Percentiles rank a stretch among this genome's conserved stretches.
Conservation (phyloP, 2,329 filamentous ascomycete genomes). For the Thielaviopsis euricoi region DNA sequence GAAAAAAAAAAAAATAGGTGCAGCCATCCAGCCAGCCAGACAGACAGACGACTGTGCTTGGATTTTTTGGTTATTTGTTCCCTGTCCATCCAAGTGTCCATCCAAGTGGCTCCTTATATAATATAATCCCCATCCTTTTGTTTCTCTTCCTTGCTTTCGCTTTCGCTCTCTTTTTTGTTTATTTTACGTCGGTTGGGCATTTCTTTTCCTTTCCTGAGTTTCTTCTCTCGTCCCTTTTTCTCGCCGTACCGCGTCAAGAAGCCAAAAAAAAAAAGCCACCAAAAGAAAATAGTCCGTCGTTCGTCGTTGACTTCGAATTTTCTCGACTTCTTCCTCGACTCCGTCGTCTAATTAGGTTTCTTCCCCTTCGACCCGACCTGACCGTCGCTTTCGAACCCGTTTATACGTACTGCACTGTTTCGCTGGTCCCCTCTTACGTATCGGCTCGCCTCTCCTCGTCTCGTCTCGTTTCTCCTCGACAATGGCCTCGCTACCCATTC, state of each 20-base stretch:
- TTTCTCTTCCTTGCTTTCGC: neutral
- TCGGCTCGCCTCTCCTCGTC: neutral
- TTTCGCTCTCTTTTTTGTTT: neutral
- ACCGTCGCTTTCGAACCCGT: neutral
- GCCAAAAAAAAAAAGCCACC: neutral
- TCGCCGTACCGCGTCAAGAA: neutral
- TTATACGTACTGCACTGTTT: neutral
- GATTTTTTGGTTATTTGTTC: neutral
- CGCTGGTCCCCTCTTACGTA: neutral
- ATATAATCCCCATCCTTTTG: neutral
- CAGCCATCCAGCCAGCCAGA: too few relatives aligned
- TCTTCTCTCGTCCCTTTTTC: neutral
- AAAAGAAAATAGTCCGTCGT: too few relatives aligned
- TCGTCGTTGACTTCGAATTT: neutral
- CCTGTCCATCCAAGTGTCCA: neutral
- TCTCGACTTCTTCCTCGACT: neutral
- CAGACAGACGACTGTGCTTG: too few relatives aligned
- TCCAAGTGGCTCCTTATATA: neutral
- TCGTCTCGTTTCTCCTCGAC: constrained; percentile 14
- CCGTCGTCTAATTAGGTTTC: neutral
- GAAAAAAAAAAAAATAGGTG: neutral
- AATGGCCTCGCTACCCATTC: constrained; percentile 24
- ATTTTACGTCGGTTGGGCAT: neutral
- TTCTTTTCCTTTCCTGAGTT: neutral
- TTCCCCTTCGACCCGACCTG: neutral